phyloP scores from a whole-genome alignment of 2,329 filamentous ascomycete genomes.

The Curvularia sp. region DNA sequence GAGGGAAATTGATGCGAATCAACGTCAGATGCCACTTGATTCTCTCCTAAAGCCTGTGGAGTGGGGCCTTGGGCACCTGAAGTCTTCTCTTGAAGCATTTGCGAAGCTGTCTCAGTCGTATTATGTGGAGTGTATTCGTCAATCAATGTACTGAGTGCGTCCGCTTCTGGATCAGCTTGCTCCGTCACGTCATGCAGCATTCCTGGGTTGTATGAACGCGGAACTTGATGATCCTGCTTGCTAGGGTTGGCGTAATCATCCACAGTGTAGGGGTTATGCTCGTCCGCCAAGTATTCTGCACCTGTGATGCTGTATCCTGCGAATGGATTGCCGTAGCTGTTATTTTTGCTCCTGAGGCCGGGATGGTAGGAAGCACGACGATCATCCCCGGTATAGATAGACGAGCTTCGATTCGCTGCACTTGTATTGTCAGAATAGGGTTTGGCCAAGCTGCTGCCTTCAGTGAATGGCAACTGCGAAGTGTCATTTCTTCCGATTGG shows the following conservation, averaged over 20 bases:
- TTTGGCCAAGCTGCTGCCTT: slow-evolving; percentile 16
- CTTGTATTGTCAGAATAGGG: slow-evolving; percentile 42
- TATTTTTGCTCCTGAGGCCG: slow-evolving; percentile 26
- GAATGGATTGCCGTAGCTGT: slow-evolving; percentile 35
- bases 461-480: slow-evolving; percentile 18
- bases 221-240: slow-evolving; percentile 18
- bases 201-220: slow-evolving; percentile 23
- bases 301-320: slow-evolving; percentile 25
- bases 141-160: slow-evolving; percentile 46
- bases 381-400: slow-evolving; percentile 40
- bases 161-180: slow-evolving; percentile 32
- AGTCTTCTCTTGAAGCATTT: slow-evolving; percentile 9
- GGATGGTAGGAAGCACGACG: slow-evolving; percentile 31
- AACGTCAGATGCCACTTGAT: neutral
- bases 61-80: neutral
- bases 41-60: neutral
- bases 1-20: neutral
- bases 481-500: slow-evolving; percentile 27
- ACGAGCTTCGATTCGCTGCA: slow-evolving; percentile 42
- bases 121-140: slow-evolving; percentile 35
- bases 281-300: slow-evolving; percentile 20
- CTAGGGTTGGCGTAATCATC: slow-evolving; percentile 23
- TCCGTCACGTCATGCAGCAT: slow-evolving; percentile 21
- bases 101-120: slow-evolving; percentile 11
- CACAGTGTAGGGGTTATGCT: slow-evolving; percentile 23